Evolutionary conservation across 1,284 basidiomycete genomes (phyloP), one percentile per base, ranked within the genome.

Genomic region (Sutorius eximius): DNA sequence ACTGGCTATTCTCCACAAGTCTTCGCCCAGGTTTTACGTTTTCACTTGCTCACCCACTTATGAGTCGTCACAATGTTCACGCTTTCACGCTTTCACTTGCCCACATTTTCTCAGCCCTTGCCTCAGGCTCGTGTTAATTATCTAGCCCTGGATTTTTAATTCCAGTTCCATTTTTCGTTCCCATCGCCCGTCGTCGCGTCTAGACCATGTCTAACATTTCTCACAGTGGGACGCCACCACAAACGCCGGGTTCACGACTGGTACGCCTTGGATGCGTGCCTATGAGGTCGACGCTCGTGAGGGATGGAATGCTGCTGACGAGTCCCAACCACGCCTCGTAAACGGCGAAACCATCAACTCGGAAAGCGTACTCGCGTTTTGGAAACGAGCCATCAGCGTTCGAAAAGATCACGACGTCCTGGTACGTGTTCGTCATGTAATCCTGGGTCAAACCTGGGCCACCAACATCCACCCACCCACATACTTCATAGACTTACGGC

Each of bases 191-290:
- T 29, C 7, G 7, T 46, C 18, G 20, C 37, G 18, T 1, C 36
- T n/a, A 5, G n/a, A 27, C 18, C 29, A 29, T 42, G 15, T 38
- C 58, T 46, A 43, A 32, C n/a, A n/a, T 12, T 29, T 45, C 38
- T 27, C 59, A 34, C 36, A 89, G 82, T 91, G 89, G 89, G 76
- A 83, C 53, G 61, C 72, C 4, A 72, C 73, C 1, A 43, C 71
- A 6, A 75, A 89, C 53, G 86, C 76, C 0, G 89, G 90, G 1
- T 91, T 91, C 69, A 82, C 82, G 4, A 76, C 77, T 0, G 81
- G 79, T 3, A 77, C 71, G 13, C 86, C 89, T 0, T 92, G 88
- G 89, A 91, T 91, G 87, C 75, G 85, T 13, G 81, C 87, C 10
- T 85, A 89, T 61, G 85, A 88, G 42, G 86, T 90, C 61, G 87